phyloP scores from a whole-genome alignment of 2,329 filamentous ascomycete species.

The Diplodia corticola region DNA sequence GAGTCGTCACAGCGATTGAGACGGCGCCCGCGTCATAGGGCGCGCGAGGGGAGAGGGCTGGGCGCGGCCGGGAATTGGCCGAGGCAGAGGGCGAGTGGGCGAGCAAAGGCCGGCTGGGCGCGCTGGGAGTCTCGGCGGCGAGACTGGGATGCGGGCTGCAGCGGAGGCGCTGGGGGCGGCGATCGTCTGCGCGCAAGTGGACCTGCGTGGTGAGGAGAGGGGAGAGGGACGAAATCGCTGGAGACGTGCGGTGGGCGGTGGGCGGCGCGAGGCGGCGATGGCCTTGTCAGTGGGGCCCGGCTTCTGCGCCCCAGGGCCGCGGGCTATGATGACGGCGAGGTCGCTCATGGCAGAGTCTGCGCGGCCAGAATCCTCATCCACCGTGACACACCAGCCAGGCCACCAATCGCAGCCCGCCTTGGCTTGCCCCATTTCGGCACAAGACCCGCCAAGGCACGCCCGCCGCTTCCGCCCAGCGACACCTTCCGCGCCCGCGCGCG shows the following conservation, averaged over 20 bases:
- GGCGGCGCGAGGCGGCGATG: neutral
- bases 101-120: neutral
- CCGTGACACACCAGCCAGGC: neutral
- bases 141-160: constrained; percentile 8
- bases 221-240: neutral
- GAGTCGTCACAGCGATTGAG: constrained; percentile 15
- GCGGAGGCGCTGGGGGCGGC: constrained; percentile 11
- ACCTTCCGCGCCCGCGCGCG: constrained; percentile 9
- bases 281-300: constrained; percentile 12
- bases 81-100: neutral
- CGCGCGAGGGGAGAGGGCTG: constrained; percentile 17
- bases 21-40: constrained; percentile 22
- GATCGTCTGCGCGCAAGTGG: constrained; percentile 19
- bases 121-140: neutral
- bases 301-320: constrained; percentile 9
- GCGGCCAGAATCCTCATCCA: neutral
- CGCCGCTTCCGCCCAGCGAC: neutral
- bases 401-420: neutral
- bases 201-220: constrained; percentile 12
- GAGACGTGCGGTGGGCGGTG: neutral
- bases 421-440: neutral
- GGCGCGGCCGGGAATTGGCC: constrained; percentile 9
- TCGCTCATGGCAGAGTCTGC: constrained; percentile 11
- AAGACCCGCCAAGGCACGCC: neutral
- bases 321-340: neutral